phyloP scores from a whole-genome alignment of 2,329 filamentous ascomycete genomes.

The Talaromyces rugulosus region DNA sequence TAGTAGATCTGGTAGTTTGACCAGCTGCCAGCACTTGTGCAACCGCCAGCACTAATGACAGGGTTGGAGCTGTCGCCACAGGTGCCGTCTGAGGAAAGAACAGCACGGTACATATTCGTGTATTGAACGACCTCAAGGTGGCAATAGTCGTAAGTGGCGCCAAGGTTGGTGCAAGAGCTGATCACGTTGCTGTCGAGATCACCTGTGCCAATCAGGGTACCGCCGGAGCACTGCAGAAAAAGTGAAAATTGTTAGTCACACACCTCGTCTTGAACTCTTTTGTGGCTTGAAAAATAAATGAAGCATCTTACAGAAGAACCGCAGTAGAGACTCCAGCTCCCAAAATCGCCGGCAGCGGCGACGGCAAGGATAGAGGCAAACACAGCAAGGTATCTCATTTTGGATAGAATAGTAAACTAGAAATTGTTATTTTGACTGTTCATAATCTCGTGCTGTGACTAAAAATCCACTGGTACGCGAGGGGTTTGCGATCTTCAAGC shows the following conservation, averaged over 20 bases:
- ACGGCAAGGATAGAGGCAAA: neutral
- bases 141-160: neutral
- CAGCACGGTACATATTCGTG: neutral
- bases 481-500: no score
- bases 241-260: neutral
- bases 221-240: neutral
- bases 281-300: neutral
- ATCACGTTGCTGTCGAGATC: neutral
- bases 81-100: neutral
- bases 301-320: neutral
- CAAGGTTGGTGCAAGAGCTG: neutral
- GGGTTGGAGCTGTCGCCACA: no score
- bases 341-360: neutral
- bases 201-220: neutral
- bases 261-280: neutral
- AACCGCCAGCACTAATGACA: neutral
- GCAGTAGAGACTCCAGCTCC: neutral
- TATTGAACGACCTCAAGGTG: neutral
- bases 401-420: neutral
- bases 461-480: neutral
- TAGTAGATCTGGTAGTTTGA: neutral
- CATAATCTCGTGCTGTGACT: neutral
- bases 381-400: neutral
- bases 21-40: neutral
- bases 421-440: neutral